These are phyloP conservation scores for Dictyostelium brefeldianum DNA, from an alignment of 78 protist species.

Conservation along the genomic window DNA sequence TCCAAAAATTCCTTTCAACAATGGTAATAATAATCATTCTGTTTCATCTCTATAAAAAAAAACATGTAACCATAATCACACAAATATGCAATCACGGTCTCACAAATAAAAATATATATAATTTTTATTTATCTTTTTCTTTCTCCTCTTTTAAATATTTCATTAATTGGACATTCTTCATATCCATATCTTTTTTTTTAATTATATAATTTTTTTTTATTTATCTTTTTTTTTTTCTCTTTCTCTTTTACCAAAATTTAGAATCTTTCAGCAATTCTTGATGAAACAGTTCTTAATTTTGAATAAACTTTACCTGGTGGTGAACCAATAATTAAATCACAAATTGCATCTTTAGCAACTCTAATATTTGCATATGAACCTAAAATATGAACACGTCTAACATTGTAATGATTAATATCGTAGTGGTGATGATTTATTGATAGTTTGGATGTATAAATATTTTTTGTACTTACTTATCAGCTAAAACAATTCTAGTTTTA, in stretches of 20 bases:
- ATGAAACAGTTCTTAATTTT: constrained; percentile 89
- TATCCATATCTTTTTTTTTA: background rate
- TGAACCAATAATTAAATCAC: constrained; percentile 94
- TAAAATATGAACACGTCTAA: constrained; percentile 95
- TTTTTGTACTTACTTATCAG: constrained; percentile 87
- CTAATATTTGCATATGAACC: constrained; percentile 96
- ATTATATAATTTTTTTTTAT: background rate
- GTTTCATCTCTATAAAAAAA: no score
- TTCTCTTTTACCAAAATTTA: constrained; percentile 15
- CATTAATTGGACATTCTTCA: no score
- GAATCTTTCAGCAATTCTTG: constrained; percentile 90
- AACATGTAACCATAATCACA: no score
- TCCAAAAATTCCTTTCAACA: background rate
- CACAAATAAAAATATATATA: no score
- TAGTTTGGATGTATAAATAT: background rate
- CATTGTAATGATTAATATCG: background rate
- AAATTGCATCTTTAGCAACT: constrained; percentile 96
- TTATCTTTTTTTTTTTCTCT: background rate
- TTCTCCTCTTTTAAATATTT: no score
- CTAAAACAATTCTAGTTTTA: constrained; percentile 98
- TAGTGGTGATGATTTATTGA: background rate
- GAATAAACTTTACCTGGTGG: constrained; percentile 96
- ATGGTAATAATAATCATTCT: no score
- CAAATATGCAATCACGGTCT: no score
- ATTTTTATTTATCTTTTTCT: no score